Evolutionary conservation across 768 basidiomycete genomes (phyloP), one percentile per base, ranked within the genome.

Genomic region (Lentinula lateritia): DNA sequence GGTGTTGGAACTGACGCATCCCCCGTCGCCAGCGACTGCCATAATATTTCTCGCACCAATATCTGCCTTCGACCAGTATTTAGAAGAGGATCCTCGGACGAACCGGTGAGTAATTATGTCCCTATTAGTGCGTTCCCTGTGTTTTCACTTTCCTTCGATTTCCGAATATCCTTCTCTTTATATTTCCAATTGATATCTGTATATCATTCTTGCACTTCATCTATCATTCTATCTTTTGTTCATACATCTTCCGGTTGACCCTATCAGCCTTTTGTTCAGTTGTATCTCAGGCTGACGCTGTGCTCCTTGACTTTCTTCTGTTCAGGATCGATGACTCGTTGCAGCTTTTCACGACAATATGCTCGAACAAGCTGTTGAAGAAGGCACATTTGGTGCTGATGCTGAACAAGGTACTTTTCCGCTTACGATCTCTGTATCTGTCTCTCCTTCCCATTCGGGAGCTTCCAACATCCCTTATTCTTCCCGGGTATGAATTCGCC

Each of bases 41-140:
- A 87, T 93, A 69, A 93, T 93, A 71, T 93, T 93, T 72, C 75
- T 93, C 54, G 92, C 90, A 55, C 92, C 92, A 43, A 87, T 93
- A 64, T 90, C 89, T 67, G 92, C 92, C 43, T 93, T 90, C 70
- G 90, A 93, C 78, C 90, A 92, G 89, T 92, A 90, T 71, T 81
- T 93, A 9, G 88, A 92, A 66, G 92, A 93, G 75, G 91, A 93
- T 70, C 80, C 85, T 5, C 81, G 83, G 63, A 87, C 87, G 52
- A 93, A 93, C 69, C 76, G 91, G 55, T 56, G 41, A 43, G 55
- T 38, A 9, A 7, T 54, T 43, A 42, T 56, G 3, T 28, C 28
- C 3, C 28, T 28, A 28, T 28, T 28, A 28, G 28, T 28, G 28
- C 3, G 28, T 28, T 3, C 28, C 28, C 28, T 28, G 28, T 28